phyloP scores from a whole-genome alignment of 495 filamentous ascomycete species.

The Rhypophila decipiens region DNA sequence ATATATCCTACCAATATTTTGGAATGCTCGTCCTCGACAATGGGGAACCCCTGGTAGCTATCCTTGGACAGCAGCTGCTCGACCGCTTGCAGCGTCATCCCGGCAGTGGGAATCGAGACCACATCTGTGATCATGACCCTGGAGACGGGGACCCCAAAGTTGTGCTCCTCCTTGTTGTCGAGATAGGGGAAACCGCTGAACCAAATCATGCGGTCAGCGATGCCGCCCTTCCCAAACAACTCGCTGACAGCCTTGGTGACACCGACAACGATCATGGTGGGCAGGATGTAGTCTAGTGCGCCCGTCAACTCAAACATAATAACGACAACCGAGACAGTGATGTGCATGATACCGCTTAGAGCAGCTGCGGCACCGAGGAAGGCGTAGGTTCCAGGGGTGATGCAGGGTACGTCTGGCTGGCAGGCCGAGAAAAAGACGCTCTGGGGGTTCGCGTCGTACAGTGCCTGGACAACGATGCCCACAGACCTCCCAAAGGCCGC shows the following conservation, averaged over 20 bases:
- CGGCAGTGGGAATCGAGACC: slow-evolving; percentile 64
- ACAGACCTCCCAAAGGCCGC: slow-evolving; percentile 89
- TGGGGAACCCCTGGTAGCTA: slow-evolving; percentile 91
- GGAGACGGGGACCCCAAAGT: slow-evolving; percentile 92
- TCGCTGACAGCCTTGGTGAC: slow-evolving; percentile 93
- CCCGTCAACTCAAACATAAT: slow-evolving; percentile 99
- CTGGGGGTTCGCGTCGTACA: slow-evolving; percentile 75
- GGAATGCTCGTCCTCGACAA: slow-evolving; percentile 67
- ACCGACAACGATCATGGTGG: slow-evolving; percentile 98
- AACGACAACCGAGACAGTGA: slow-evolving; percentile 92
- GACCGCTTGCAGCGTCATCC: slow-evolving; percentile 65
- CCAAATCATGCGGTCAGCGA: slow-evolving; percentile 98
- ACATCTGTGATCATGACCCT: slow-evolving; percentile 84
- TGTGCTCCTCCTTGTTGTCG: slow-evolving; percentile 97
- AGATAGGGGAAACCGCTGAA: slow-evolving; percentile 97
- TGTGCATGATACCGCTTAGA: slow-evolving; percentile 96
- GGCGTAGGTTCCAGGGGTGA: slow-evolving; percentile 93
- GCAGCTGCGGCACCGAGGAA: slow-evolving; percentile 92
- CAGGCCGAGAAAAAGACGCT: slow-evolving; percentile 83
- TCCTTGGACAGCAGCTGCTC: slow-evolving; percentile 70
- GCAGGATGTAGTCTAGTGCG: slow-evolving; percentile 89
- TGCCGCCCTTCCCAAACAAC: slow-evolving; percentile 88
- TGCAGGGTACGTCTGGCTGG: slow-evolving; percentile 87
- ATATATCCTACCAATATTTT: slow-evolving; percentile 86
- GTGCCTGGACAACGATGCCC: slow-evolving; percentile 87